Conservation (phyloP, 306 rosid genomes). For the Arachis hypogaea region DNA sequence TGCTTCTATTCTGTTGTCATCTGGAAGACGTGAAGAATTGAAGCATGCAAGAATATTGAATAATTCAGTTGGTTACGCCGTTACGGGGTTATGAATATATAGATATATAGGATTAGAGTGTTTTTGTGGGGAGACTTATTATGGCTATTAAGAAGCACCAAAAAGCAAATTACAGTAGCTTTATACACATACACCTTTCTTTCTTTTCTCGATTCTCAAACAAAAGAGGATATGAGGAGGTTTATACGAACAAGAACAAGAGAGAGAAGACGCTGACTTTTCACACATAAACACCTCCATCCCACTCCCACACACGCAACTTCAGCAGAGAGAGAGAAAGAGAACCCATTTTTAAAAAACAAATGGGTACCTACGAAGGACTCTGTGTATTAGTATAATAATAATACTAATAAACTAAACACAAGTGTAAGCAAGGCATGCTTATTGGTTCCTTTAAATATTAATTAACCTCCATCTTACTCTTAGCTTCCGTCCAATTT, state of each 20-base stretch:
- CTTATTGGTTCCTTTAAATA: not conserved
- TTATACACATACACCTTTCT: too few species aligned
- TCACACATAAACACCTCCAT: constrained; percentile 61
- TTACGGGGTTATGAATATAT: too few species aligned
- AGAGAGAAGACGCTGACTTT: constrained; percentile 84
- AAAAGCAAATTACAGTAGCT: constrained; percentile 34
- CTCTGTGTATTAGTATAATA: constrained; percentile 8
- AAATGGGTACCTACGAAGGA: not conserved
- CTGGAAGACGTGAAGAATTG: constrained; percentile 7
- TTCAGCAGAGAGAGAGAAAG: constrained; percentile 11
- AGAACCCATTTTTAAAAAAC: constrained; percentile 23
- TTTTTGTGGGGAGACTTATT: constrained; percentile 31
- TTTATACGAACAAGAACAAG: constrained; percentile 44
- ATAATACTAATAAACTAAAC: not conserved
- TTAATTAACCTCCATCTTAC: too few species aligned
- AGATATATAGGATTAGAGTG: not conserved
- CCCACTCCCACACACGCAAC: constrained; percentile 60
- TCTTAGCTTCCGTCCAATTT: too few species aligned
- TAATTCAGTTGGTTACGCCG: not conserved
- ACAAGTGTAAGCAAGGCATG: not conserved
- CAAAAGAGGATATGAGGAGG: constrained; percentile 43
- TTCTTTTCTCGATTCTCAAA: constrained; percentile 24
- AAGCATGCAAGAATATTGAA: not conserved
- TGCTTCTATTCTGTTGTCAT: too few species aligned
- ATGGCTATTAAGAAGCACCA: constrained; percentile 43